Percentiles rank a stretch among this genome's conserved stretches.
Evolutionary conservation across 2,329 filamentous ascomycete genomes (phyloP).

Genomic region (Zymoseptoria pseudotritici): DNA sequence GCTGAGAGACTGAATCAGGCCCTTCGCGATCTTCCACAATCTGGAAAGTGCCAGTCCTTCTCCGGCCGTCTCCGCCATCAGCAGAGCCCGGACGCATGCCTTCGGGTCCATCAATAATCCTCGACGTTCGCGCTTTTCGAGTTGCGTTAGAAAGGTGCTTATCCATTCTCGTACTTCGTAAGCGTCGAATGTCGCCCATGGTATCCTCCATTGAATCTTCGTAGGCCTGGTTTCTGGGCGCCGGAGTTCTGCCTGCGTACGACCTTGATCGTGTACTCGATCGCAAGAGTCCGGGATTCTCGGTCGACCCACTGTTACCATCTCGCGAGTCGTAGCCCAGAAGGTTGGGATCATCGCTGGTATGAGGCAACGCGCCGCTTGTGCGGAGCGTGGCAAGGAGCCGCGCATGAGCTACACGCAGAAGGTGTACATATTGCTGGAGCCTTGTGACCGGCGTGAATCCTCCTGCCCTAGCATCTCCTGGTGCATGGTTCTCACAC

Average conservation of each 20-base stretch:
- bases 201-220: conserved; percentile 87
- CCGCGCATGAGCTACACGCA: conserved; percentile 83
- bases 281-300: conserved; percentile 46
- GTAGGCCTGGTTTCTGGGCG: conserved; percentile 42
- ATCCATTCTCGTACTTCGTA: conserved; percentile 89
- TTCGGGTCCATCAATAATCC: conserved; percentile 84
- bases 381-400: conserved; percentile 79
- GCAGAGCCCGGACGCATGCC: conserved; percentile 66
- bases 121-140: conserved; percentile 79
- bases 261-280: conserved; percentile 68
- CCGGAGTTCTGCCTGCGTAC: conserved; percentile 53
- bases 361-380: conserved; percentile 71
- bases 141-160: conserved; percentile 90
- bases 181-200: conserved; percentile 83
- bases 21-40: conserved; percentile 73
- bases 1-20: conserved; percentile 60
- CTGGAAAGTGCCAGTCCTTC: conserved; percentile 52
- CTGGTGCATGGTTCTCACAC: conserved; percentile 48
- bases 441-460: conserved; percentile 76
- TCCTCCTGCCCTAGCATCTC: conserved; percentile 50
- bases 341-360: conserved; percentile 61
- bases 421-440: conserved; percentile 87
- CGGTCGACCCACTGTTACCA: conserved; percentile 48
- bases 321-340: conserved; percentile 60
- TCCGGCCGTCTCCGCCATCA: conserved; percentile 42